Base-by-base conservation (phyloP, 2,329 filamentous ascomycete species). In the Cadophora malorum region DNA sequence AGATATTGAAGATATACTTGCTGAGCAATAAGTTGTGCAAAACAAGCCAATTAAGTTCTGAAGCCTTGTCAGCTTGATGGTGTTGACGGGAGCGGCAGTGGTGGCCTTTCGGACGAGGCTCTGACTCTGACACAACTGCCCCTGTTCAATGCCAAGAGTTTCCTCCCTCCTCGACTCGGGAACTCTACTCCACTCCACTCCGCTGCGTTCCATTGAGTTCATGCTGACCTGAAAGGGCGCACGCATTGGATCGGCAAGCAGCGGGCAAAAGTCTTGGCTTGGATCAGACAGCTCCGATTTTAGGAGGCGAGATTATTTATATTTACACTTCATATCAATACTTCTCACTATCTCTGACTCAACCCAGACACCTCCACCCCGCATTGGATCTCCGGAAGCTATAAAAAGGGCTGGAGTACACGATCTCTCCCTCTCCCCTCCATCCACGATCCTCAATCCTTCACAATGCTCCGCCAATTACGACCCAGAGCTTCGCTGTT, bases 381-480 rank as follows among this genome's bases (percentile, higher is more conserved):
- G 7, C 52, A 64, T 45, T 60, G 8, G 33, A 33, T 52, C 6
- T 28, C 35, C 55, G 25, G 25, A 50, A 38, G 28, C 35, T 63
- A 63, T 56, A 63, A 59, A 55, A 63, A 58, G 58, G 47, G 45
- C 52, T 56, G 59, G 55, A 50, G 25, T 38, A 38, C 38, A 61
- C 12, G 6, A 53, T 25, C 16, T 6, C 41, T 5, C 3, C 14
- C 41, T 16, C 53, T 64, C 41, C 41, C 47, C 49, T 23, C 28
- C 35, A 47, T 45, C 52, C 4, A 64, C 35, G 50, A 28, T 6
- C 35, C 33, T 35, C 28, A 67, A 72, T 68, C 68, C n/a, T n/a
- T 52, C 60, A 73, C 62, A 56, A 86, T 85, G 84, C 79, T 85
- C 70, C 81, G 82, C 68, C 81, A 80, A 74, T 76, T 83, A 65